phyloP scores from a whole-genome alignment of 352 stramenopile genomes.

The Phytophthora citricola region DNA sequence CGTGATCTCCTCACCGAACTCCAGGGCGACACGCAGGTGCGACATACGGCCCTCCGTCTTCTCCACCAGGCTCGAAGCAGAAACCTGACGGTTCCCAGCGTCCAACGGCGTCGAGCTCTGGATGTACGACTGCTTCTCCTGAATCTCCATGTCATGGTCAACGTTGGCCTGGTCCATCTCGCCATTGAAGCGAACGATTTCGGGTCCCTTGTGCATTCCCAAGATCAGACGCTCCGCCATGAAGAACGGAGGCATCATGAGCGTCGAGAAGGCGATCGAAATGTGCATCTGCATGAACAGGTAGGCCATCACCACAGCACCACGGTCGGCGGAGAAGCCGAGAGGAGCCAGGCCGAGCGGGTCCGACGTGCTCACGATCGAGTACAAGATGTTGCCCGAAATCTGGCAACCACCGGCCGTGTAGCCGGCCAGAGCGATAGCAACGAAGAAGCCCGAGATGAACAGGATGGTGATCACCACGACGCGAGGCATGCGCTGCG shows the following conservation, averaged over 20 bases:
- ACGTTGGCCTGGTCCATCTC: too few species aligned
- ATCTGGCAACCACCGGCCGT: not conserved
- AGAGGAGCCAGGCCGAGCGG: too few species aligned
- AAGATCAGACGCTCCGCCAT: too few species aligned
- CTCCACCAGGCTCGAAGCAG: conserved; percentile 15
- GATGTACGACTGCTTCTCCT: too few species aligned
- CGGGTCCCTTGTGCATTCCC: too few species aligned
- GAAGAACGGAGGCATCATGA: conserved; percentile 38
- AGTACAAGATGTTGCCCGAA: conserved; percentile 49
- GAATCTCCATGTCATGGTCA: too few species aligned
- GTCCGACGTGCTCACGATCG: conserved; percentile 15
- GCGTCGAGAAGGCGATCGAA: conserved; percentile 15
- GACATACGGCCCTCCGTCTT: conserved; percentile 17
- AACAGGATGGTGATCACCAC: not conserved
- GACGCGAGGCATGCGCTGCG: conserved; percentile 33
- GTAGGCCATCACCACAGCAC: too few species aligned
- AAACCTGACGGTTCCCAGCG: too few species aligned
- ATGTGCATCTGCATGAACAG: too few species aligned
- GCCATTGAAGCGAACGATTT: too few species aligned
- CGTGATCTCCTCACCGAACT: conserved; percentile 40
- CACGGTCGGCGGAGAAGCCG: too few species aligned
- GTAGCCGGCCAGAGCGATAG: not conserved
- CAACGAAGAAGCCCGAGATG: not conserved
- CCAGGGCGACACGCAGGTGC: conserved; percentile 12
- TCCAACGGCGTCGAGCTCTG: too few species aligned